Percentiles rank a stretch among this genome's conserved stretches.
Conservation (phyloP, 768 basidiomycete genomes). For the Leccinum pellstonianum region DNA sequence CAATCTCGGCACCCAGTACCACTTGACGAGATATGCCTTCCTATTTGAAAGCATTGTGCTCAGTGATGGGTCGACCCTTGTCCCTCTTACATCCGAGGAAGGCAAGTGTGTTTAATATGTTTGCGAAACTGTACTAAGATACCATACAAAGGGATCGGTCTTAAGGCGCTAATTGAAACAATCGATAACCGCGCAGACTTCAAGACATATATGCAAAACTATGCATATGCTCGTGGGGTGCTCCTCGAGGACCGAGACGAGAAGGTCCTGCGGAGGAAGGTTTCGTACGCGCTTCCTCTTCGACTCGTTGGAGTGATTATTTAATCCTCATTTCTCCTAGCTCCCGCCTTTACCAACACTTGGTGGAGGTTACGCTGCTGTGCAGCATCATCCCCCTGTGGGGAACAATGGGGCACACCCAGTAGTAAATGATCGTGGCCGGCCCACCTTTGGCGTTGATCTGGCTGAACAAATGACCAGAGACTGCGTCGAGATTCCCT, state of each 20-base stretch:
- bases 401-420: conserved; percentile 30
- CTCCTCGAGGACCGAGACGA: conserved; percentile 70
- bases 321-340: conserved; percentile 35
- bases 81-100: conserved; percentile 69
- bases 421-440: conserved; percentile 53
- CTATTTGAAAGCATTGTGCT: conserved; percentile 89
- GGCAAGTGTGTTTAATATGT: conserved; percentile 40
- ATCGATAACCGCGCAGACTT: conserved; percentile 97
- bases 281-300: conserved; percentile 63
- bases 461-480: conserved; percentile 91
- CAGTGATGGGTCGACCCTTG: conserved; percentile 82
- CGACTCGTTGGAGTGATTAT: conserved; percentile 2
- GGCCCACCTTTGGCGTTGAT: conserved; percentile 91
- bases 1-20: conserved; percentile 97
- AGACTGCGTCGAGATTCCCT: conserved; percentile 87
- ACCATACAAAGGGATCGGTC: conserved; percentile 51
- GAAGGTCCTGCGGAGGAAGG: conserved; percentile 92
- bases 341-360: conserved; percentile 60
- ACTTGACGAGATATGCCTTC: conserved; percentile 92
- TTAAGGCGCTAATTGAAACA: conserved; percentile 83
- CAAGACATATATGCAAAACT: conserved; percentile 96
- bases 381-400: conserved; percentile 26
- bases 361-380: conserved; percentile 26
- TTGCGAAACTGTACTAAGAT: conserved; percentile 2
- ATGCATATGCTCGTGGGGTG: conserved; percentile 83